phyloP scores from a whole-genome alignment of 257 asterid genomes.

The Lavandula angustifolia region DNA sequence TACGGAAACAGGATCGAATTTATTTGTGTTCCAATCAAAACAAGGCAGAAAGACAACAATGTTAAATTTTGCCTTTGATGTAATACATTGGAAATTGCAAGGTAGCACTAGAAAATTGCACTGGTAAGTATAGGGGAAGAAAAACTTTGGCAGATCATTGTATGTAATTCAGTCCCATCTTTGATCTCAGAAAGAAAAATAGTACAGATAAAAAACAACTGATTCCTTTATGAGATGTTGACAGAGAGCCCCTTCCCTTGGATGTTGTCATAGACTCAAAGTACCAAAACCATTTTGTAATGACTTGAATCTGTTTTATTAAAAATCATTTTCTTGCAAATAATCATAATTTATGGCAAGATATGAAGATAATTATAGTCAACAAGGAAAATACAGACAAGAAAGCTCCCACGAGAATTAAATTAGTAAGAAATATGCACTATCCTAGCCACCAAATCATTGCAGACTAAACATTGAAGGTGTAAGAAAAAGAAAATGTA shows the following conservation, averaged over 20 bases:
- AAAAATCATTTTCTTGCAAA: not conserved
- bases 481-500: not conserved
- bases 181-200: not conserved
- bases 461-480: not conserved
- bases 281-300: not conserved
- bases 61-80: not conserved
- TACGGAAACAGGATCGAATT: conserved; percentile 31
- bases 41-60: not conserved
- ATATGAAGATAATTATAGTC: not conserved
- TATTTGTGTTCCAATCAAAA: conserved; percentile 13
- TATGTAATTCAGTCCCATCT: not conserved
- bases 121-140: not conserved
- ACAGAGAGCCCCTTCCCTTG: too few species aligned
- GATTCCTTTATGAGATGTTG: too few species aligned
- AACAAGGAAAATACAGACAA: too few species aligned
- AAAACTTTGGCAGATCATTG: not conserved
- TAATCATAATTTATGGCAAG: not conserved
- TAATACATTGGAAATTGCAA: too few species aligned
- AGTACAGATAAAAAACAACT: not conserved
- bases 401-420: not conserved
- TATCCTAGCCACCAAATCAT: not conserved
- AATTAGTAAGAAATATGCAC: too few species aligned
- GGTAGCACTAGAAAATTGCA: not conserved
- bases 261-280: too few species aligned
- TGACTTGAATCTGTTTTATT: not conserved